Percentiles rank a stretch among this genome's conserved stretches.
These are phyloP conservation scores for Penicillium longicatenatum DNA, from an alignment of 495 filamentous ascomycete genomes.

Conservation along the genomic window DNA sequence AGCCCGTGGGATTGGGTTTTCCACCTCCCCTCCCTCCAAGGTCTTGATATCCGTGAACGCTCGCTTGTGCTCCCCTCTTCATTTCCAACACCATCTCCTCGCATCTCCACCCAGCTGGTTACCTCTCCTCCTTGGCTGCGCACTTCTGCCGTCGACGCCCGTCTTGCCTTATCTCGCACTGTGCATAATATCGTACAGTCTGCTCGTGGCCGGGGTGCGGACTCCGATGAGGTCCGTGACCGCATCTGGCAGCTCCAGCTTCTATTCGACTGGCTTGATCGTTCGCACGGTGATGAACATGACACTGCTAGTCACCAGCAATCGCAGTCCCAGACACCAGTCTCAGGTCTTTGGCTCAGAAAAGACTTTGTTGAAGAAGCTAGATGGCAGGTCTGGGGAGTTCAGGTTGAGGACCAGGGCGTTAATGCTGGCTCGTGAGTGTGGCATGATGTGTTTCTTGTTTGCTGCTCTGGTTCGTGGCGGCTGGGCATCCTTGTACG, in stretches of 20 bases:
- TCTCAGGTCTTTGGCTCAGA: constrained; percentile 41
- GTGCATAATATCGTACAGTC: constrained; percentile 57
- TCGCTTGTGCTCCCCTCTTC: constrained; percentile 70
- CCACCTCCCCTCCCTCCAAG: constrained; percentile 58
- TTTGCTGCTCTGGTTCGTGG: background rate
- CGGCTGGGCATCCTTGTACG: constrained; percentile 15
- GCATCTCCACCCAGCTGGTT: constrained; percentile 39
- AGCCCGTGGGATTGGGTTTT: constrained; percentile 77
- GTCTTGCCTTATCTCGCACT: constrained; percentile 68
- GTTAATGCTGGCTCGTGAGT: constrained; percentile 38
- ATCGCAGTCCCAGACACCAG: constrained; percentile 26
- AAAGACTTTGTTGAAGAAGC: constrained; percentile 46
- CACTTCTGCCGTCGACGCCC: constrained; percentile 74
- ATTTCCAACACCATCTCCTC: constrained; percentile 30
- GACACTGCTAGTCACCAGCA: constrained; percentile 38
- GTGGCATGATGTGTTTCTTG: background rate
- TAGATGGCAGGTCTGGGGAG: constrained; percentile 52
- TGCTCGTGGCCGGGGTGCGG: constrained; percentile 34
- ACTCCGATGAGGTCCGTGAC: constrained; percentile 55
- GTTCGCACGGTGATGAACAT: constrained; percentile 32
- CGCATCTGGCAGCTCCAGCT: constrained; percentile 72
- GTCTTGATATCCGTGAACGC: constrained; percentile 74
- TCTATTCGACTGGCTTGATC: constrained; percentile 81
- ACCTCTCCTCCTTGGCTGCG: constrained; percentile 45
- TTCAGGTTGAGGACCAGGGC: constrained; percentile 64